Evolutionary conservation across 257 asterid species (phyloP), one percentile per base, ranked within the genome.

Genomic region (Nicotiana knightiana): DNA sequence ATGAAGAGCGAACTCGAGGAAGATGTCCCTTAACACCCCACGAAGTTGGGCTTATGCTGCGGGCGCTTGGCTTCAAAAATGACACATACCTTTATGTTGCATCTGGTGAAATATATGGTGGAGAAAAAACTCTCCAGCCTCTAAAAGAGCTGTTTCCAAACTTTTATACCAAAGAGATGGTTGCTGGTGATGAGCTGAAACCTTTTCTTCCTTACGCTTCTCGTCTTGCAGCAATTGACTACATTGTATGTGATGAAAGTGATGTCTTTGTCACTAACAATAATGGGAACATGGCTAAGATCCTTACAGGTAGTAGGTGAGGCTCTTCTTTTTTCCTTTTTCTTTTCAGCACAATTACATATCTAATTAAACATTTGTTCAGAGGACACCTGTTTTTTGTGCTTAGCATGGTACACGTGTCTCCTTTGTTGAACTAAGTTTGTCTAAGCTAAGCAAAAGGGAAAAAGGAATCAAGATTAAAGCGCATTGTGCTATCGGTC

Each of bases 231-330:
- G 98, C 99, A 57, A 83, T 93, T 26, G 98, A 96, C 89, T 94
- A 94, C 90, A 89, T 90, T 76, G 99, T 94, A 55, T 93, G 97
- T 70, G 98, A 94, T 76, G 98, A 94, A 88, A 94, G 98, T 86
- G 98, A 96, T 86, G 99, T 96, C 80, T 96, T 96, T 83, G 94
- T 94, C 85, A 92, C 99, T 32, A 96, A 96, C 89, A 96, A 96
- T 86, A 96, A 96, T 9, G 99, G 99, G 81, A 96, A 96, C 88
- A 96, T 96, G 99, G 99, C 98, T 82, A 96, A 96, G 89, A 92
- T 96, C 91, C 93, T 96, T 80, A 97, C 99, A 81, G 99, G 99
- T 82, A 91, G 97, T 81, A 93, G 99, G 99, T 96, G 82, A 80
- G 80, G 63, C 53, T 75, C 30, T 75, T 15, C 28, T 13, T 61